These are phyloP conservation scores for Calonectria ilicicola DNA, from an alignment of 2,329 filamentous ascomycete species.

Conservation along the genomic window DNA sequence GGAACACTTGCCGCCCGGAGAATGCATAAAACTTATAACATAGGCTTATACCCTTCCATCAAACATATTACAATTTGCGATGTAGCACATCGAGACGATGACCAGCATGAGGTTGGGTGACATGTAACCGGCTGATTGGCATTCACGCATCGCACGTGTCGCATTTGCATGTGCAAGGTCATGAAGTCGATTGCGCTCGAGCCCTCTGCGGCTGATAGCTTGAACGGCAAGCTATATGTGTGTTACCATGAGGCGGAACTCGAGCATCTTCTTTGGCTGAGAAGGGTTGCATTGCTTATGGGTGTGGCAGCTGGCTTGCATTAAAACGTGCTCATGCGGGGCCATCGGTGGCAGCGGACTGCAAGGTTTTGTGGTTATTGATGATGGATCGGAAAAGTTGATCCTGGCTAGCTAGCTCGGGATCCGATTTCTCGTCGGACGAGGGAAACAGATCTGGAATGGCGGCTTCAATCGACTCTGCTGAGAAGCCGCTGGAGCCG, in stretches of 20 bases:
- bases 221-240: slow-evolving; percentile 27
- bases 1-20: neutral
- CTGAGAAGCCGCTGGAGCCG: slow-evolving; percentile 59
- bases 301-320: slow-evolving; percentile 20
- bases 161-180: slow-evolving; percentile 27
- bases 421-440: slow-evolving; percentile 26
- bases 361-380: slow-evolving; percentile 53
- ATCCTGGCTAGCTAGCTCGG: slow-evolving; percentile 51
- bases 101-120: neutral
- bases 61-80: neutral
- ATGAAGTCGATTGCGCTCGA: slow-evolving; percentile 27
- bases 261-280: neutral
- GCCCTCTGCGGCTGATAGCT: slow-evolving; percentile 32
- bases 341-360: slow-evolving; percentile 19
- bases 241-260: slow-evolving; percentile 26
- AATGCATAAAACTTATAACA: neutral
- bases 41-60: neutral
- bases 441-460: slow-evolving; percentile 57
- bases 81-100: neutral
- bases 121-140: neutral
- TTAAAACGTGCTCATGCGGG: slow-evolving; percentile 17
- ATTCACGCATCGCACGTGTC: slow-evolving; percentile 8
- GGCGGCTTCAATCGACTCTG: slow-evolving; percentile 61
- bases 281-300: slow-evolving; percentile 24
- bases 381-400: slow-evolving; percentile 59